phyloP scores from a whole-genome alignment of 1,139 yeast species.

The Geotrichum candidum region DNA sequence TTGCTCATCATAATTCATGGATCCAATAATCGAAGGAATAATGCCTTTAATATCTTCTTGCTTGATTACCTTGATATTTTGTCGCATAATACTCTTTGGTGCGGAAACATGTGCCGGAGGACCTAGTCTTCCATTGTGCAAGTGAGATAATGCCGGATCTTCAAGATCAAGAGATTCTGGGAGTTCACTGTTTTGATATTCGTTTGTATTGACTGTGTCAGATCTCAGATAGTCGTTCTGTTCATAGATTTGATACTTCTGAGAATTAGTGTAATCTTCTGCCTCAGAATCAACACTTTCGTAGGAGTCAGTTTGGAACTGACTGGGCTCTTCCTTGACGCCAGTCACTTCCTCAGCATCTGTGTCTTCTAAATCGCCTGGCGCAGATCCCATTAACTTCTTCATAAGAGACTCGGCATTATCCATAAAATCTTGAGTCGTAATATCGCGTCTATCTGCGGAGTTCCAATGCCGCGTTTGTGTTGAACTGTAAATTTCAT shows the following conservation, averaged over 20 bases:
- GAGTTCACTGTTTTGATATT: not conserved
- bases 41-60: constrained; percentile 14
- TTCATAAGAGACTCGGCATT: constrained; percentile 15
- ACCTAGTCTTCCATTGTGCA: not conserved
- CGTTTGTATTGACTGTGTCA: not conserved
- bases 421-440: constrained; percentile 18
- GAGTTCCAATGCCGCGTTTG: constrained; percentile 11
- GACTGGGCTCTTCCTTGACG: not conserved
- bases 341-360: not conserved
- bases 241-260: constrained; percentile 1
- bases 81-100: constrained; percentile 1
- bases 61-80: constrained; percentile 11
- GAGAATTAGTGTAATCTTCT: not conserved
- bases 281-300: constrained; percentile 2
- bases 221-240: not conserved
- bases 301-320: constrained; percentile 4
- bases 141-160: not conserved
- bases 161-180: constrained; percentile 7
- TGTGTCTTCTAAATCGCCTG: not conserved
- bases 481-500: not conserved
- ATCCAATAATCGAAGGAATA: constrained; percentile 13
- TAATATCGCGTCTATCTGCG: constrained; percentile 13
- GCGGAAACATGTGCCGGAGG: not conserved
- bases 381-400: constrained; percentile 7
- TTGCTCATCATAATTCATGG: constrained; percentile 15